These are phyloP conservation scores for Corynascus novoguineensis DNA, from an alignment of 495 filamentous ascomycete species.

Conservation along the genomic window DNA sequence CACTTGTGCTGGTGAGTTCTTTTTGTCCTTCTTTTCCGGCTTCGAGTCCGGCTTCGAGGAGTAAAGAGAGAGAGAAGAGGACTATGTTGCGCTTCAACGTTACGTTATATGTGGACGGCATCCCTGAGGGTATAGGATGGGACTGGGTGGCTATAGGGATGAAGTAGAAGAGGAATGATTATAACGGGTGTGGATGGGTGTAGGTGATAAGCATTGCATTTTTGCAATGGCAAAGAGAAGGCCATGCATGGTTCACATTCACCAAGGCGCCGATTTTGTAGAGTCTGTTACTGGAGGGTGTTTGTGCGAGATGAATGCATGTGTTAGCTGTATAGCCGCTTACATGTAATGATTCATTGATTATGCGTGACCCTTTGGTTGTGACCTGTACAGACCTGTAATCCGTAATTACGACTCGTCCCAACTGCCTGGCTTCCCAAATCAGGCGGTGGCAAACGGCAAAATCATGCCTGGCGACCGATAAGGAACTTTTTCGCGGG, in stretches of 20 bases:
- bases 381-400: too few species aligned
- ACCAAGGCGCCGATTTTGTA: not conserved
- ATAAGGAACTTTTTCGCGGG: slow-evolving; percentile 15
- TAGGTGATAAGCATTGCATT: not conserved
- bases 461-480: not conserved
- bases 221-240: not conserved
- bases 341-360: too few species aligned
- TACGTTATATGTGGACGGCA: not conserved
- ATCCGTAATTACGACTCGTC: too few species aligned
- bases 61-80: not conserved
- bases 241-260: not conserved
- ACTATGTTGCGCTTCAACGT: not conserved
- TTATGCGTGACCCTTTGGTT: too few species aligned
- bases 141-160: not conserved
- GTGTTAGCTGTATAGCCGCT: too few species aligned
- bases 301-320: not conserved
- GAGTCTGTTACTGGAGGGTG: too few species aligned
- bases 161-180: not conserved
- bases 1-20: not conserved
- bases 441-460: slow-evolving; percentile 12
- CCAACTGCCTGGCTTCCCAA: not conserved
- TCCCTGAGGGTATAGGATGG: too few species aligned
- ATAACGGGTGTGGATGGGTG: not conserved
- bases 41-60: not conserved
- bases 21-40: not conserved